Evolutionary conservation across 257 asterid genomes (phyloP).

Genomic region (Buddleja alternifolia): DNA sequence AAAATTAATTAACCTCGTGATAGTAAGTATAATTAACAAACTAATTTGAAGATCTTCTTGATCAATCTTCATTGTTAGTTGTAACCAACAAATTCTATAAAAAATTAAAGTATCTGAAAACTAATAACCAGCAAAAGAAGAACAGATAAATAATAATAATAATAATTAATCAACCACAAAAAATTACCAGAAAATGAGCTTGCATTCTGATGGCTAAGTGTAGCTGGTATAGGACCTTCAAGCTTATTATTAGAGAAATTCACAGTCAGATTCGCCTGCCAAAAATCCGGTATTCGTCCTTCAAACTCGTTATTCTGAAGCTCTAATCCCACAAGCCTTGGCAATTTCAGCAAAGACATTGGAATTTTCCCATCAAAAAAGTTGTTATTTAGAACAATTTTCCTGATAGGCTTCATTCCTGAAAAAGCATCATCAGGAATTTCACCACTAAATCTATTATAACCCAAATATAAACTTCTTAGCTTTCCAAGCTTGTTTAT

Average conservation of each 20-base stretch:
- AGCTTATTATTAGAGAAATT: slow-evolving; percentile 57
- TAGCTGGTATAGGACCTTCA: slow-evolving; percentile 49
- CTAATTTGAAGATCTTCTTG: not conserved
- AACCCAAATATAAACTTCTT: slow-evolving; percentile 55
- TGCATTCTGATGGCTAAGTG: slow-evolving; percentile 36
- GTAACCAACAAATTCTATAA: too few species aligned
- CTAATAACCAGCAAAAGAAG: not conserved
- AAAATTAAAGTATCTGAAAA: not conserved
- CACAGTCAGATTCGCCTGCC: slow-evolving; percentile 46
- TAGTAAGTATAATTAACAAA: too few species aligned
- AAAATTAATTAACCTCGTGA: not conserved
- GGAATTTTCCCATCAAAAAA: slow-evolving; percentile 55
- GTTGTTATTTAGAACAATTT: slow-evolving; percentile 49
- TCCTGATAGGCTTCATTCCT: slow-evolving; percentile 56
- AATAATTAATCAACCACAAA: too few species aligned
- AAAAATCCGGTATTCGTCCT: slow-evolving; percentile 58
- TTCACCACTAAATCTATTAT: slow-evolving; percentile 58
- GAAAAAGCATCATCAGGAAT: slow-evolving; percentile 49
- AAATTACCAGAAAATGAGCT: slow-evolving; percentile 52
- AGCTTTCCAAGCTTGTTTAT: slow-evolving; percentile 43
- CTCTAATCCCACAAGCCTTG: slow-evolving; percentile 50
- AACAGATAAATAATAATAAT: not conserved
- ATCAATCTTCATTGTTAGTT: too few species aligned
- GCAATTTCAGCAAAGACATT: slow-evolving; percentile 48
- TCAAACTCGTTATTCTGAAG: slow-evolving; percentile 53